These are phyloP conservation scores for Colletotrichum magnum DNA, from an alignment of 2,329 filamentous ascomycete genomes.

Conservation along the genomic window DNA sequence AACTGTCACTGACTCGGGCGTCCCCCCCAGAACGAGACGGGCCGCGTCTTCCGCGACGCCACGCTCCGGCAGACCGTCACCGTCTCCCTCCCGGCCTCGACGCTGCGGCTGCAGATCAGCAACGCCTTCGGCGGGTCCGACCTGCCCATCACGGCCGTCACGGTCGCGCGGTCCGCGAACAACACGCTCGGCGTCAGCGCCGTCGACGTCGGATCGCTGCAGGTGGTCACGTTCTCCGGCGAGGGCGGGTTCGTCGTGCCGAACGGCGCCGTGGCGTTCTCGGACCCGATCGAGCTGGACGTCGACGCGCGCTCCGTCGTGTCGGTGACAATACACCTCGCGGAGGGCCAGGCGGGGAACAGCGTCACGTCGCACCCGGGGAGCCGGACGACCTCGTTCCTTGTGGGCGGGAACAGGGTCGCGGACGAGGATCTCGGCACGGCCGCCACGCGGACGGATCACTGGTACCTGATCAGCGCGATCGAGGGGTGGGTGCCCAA, in stretches of 20 bases:
- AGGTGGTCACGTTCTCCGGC: slow-evolving; percentile 69
- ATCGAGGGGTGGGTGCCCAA: slow-evolving; percentile 67
- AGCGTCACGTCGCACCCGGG: slow-evolving; percentile 73
- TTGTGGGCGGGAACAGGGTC: slow-evolving; percentile 66
- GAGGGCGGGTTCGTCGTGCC: slow-evolving; percentile 64
- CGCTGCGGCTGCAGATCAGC: slow-evolving; percentile 71
- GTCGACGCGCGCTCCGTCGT: slow-evolving; percentile 64
- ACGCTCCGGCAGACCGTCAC: slow-evolving; percentile 75
- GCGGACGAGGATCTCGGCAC: slow-evolving; percentile 54
- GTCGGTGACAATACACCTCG: slow-evolving; percentile 71
- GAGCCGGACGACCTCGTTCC: slow-evolving; percentile 70
- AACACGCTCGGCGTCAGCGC: slow-evolving; percentile 64
- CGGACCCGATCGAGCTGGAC: slow-evolving; percentile 69
- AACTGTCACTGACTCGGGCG: slow-evolving; percentile 27
- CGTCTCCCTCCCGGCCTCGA: slow-evolving; percentile 64
- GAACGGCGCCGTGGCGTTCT: slow-evolving; percentile 68
- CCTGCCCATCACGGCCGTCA: slow-evolving; percentile 69
- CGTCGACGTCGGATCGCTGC: slow-evolving; percentile 67
- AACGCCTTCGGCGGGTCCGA: slow-evolving; percentile 73
- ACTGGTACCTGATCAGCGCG: slow-evolving; percentile 73
- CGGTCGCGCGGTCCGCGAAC: slow-evolving; percentile 67
- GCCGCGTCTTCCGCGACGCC: slow-evolving; percentile 68
- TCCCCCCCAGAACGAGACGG: slow-evolving; percentile 61
- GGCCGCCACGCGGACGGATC: slow-evolving; percentile 49
- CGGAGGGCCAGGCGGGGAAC: slow-evolving; percentile 67